A percentile compares a stretch with the other conserved stretches of the same genome.
Conservation (phyloP, 1,284 basidiomycete species). For the Sphaerobolus stellatus region DNA sequence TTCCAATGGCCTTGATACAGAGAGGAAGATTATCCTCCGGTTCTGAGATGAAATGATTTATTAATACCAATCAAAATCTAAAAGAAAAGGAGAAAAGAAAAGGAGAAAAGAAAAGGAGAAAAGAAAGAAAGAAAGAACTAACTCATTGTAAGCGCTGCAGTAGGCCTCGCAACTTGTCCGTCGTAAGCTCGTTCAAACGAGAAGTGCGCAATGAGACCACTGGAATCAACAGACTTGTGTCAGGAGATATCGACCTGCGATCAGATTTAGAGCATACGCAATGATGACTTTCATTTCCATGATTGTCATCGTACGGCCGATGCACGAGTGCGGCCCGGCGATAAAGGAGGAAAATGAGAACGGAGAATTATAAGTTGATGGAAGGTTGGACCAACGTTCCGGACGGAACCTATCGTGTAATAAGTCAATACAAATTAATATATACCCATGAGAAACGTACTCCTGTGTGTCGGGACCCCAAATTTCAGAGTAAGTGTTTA, state of each 20-base stretch:
- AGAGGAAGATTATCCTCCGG: background rate
- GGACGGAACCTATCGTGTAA: slow-evolving; percentile 38
- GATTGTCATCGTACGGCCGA: slow-evolving; percentile 46
- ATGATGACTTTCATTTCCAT: slow-evolving; percentile 52
- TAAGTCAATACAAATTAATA: background rate
- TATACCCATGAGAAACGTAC: slow-evolving; percentile 22
- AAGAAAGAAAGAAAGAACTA: background rate
- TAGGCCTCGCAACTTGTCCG: background rate
- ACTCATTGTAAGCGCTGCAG: background rate
- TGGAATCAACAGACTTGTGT: background rate
- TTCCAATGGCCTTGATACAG: background rate
- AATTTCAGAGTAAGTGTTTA: slow-evolving; percentile 46
- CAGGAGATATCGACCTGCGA: background rate
- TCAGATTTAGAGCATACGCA: slow-evolving; percentile 30
- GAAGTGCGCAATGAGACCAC: background rate
- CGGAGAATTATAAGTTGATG: slow-evolving; percentile 34
- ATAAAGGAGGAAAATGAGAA: slow-evolving; percentile 46
- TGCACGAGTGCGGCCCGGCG: slow-evolving; percentile 48
- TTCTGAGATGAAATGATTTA: background rate
- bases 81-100: no score
- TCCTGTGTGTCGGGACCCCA: slow-evolving; percentile 50
- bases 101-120: background rate
- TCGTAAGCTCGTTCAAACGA: background rate
- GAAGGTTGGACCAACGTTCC: slow-evolving; percentile 43
- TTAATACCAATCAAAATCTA: background rate